A percentile compares a stretch with the other conserved stretches of the same genome.
Evolutionary conservation across 192 early-diverging fungal genomes (phyloP).

Genomic region (Thamnidium elegans): DNA sequence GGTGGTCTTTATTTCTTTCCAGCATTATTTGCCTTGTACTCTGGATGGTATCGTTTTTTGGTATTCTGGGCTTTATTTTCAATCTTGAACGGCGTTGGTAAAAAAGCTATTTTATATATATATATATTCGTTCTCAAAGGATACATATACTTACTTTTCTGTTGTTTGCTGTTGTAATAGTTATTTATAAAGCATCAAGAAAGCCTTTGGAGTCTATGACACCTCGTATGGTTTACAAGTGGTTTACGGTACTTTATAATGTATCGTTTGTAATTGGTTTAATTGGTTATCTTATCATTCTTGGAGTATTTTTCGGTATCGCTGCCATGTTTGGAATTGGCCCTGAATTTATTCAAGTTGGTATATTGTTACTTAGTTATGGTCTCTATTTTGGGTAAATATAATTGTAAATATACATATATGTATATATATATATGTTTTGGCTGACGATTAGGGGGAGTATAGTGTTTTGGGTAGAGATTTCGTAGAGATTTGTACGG

Average conservation of each 20-base stretch:
- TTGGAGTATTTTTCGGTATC: conserved; percentile 53
- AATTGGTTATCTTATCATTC: conserved; percentile 50
- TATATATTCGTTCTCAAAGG: neutral
- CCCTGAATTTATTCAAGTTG: conserved; percentile 37
- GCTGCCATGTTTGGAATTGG: conserved; percentile 41
- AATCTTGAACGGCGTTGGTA: conserved; percentile 34
- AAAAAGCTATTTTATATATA: too few species aligned
- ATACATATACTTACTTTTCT: neutral
- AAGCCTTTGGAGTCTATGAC: conserved; percentile 60
- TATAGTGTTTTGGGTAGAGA: conserved; percentile 59
- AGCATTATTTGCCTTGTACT: conserved; percentile 28
- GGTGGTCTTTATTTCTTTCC: conserved; percentile 50
- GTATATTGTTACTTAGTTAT: conserved; percentile 51
- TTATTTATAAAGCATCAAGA: conserved; percentile 53
- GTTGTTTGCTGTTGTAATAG: conserved; percentile 37
- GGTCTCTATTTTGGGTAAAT: conserved; percentile 64
- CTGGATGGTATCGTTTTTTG: conserved; percentile 37
- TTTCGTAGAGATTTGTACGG: conserved; percentile 62
- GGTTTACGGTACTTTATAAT: conserved; percentile 58
- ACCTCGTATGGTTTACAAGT: conserved; percentile 60
- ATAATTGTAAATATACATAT: neutral
- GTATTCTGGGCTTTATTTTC: conserved; percentile 32
- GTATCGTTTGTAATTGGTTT: conserved; percentile 56
- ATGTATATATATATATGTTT: too few species aligned
- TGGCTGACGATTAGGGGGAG: conserved; percentile 20